phyloP scores from a whole-genome alignment of 805 yeast genomes.

The Myxozyma kluyveri region DNA sequence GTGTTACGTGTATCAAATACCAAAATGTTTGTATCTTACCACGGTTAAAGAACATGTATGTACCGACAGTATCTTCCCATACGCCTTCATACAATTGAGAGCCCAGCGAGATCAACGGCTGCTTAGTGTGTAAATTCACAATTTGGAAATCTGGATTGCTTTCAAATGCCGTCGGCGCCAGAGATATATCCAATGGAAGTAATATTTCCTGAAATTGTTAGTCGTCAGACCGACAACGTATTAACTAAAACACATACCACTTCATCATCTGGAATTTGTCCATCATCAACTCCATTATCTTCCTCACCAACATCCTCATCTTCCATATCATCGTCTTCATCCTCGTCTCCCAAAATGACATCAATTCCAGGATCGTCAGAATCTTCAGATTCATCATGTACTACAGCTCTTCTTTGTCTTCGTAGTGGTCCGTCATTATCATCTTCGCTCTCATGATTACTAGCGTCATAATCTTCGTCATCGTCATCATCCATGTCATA shows the following conservation, averaged over 20 bases:
- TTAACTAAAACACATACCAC: neutral
- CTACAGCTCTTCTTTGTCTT: slow-evolving; percentile 6
- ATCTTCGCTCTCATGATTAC: slow-evolving; percentile 9
- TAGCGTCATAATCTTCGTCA: slow-evolving; percentile 4
- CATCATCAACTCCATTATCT: neutral
- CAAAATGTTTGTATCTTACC: no score
- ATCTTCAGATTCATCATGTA: slow-evolving; percentile 5
- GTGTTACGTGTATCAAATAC: neutral
- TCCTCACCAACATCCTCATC: neutral
- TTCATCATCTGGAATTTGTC: slow-evolving; percentile 6
- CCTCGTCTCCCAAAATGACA: slow-evolving; percentile 9
- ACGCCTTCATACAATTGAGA: slow-evolving; percentile 25
- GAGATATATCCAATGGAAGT: slow-evolving; percentile 22
- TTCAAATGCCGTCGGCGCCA: slow-evolving; percentile 18
- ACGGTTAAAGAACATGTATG: slow-evolving; percentile 23
- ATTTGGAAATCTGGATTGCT: slow-evolving; percentile 8
- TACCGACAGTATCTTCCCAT: slow-evolving; percentile 26
- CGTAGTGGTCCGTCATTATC: slow-evolving; percentile 9
- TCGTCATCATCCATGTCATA: neutral
- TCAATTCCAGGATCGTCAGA: slow-evolving; percentile 5
- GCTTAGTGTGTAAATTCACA: slow-evolving; percentile 12
- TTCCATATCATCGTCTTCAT: slow-evolving; percentile 5
- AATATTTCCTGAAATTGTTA: slow-evolving; percentile 5
- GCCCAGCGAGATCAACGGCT: slow-evolving; percentile 23
- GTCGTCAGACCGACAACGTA: neutral